phyloP scores from a whole-genome alignment of 495 filamentous ascomycete genomes.

The Penicillium roqueforti region DNA sequence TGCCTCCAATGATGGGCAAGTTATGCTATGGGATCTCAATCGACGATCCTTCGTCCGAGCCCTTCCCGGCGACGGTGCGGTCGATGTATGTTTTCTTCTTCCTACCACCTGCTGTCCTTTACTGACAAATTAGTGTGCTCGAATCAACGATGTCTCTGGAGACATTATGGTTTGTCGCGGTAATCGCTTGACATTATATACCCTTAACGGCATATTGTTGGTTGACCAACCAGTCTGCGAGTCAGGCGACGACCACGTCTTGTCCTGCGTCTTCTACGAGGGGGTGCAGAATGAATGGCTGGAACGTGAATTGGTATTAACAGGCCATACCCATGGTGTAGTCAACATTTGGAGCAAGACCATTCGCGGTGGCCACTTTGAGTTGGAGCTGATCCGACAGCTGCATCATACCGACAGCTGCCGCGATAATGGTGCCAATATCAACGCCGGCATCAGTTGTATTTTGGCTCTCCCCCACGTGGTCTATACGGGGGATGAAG shows the following conservation, averaged over 20 bases:
- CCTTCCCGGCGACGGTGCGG: constrained; percentile 50
- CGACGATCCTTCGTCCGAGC: constrained; percentile 78
- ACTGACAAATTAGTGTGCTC: constrained; percentile 59
- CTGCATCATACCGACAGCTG: constrained; percentile 77
- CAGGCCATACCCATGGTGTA: constrained; percentile 77
- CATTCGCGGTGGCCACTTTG: constrained; percentile 49
- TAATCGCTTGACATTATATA: constrained; percentile 70
- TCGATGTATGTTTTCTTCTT: constrained; percentile 42
- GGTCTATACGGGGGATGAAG: constrained; percentile 92
- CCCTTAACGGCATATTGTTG: constrained; percentile 78
- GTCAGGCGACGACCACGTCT: constrained; percentile 65
- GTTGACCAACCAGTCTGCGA: constrained; percentile 76
- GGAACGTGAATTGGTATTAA: constrained; percentile 80
- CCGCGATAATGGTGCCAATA: constrained; percentile 69
- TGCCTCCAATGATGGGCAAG: constrained; percentile 71
- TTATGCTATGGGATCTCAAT: constrained; percentile 92
- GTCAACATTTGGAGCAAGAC: constrained; percentile 70
- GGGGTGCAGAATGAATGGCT: constrained; percentile 89
- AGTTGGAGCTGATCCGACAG: constrained; percentile 63
- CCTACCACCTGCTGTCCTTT: neutral
- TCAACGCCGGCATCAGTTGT: constrained; percentile 78
- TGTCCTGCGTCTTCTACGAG: constrained; percentile 89
- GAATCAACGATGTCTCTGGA: constrained; percentile 85
- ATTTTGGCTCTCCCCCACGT: constrained; percentile 77
- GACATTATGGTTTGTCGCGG: constrained; percentile 81